Evolutionary conservation across 371 early-diverging fungal genomes (phyloP).

Genomic region (Coemansia sp.): DNA sequence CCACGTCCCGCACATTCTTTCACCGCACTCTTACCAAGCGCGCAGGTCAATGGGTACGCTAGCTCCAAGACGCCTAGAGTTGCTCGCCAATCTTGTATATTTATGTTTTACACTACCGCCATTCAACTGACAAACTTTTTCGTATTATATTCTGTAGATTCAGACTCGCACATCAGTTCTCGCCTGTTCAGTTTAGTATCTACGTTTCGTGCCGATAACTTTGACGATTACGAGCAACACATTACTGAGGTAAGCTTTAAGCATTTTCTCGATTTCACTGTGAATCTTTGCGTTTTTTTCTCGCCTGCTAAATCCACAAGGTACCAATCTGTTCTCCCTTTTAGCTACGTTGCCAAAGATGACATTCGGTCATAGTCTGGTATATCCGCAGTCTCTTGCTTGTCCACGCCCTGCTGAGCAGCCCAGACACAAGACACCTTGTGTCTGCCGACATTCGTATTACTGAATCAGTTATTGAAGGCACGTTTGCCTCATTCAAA

Average conservation of each 20-base stretch:
- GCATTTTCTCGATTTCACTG: background rate
- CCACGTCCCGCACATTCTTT: background rate
- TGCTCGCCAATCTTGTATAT: background rate
- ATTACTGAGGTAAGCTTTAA: conserved; percentile 32
- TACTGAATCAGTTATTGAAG: conserved; percentile 29
- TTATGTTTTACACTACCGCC: background rate
- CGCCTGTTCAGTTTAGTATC: conserved; percentile 27
- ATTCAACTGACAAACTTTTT: background rate
- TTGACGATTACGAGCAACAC: conserved; percentile 28
- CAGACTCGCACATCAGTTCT: conserved; percentile 7
- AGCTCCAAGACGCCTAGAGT: background rate
- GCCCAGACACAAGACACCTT: conserved; percentile 16
- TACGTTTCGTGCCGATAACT: conserved; percentile 20
- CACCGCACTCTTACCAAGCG: background rate
- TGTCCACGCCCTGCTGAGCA: conserved; percentile 38
- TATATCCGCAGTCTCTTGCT: conserved; percentile 41
- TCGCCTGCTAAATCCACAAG: background rate
- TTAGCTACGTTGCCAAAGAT: conserved; percentile 34
- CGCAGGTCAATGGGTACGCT: conserved; percentile 6
- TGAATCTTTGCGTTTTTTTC: background rate
- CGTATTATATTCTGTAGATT: conserved; percentile 19
- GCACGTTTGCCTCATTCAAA: conserved; percentile 21
- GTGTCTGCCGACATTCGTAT: conserved; percentile 25
- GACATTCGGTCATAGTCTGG: conserved; percentile 20
- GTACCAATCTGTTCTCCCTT: background rate